Percentiles rank a stretch among this genome's conserved stretches.
Evolutionary conservation across 805 yeast genomes (phyloP).

Genomic region (Metschnikowia bowlesiae): DNA sequence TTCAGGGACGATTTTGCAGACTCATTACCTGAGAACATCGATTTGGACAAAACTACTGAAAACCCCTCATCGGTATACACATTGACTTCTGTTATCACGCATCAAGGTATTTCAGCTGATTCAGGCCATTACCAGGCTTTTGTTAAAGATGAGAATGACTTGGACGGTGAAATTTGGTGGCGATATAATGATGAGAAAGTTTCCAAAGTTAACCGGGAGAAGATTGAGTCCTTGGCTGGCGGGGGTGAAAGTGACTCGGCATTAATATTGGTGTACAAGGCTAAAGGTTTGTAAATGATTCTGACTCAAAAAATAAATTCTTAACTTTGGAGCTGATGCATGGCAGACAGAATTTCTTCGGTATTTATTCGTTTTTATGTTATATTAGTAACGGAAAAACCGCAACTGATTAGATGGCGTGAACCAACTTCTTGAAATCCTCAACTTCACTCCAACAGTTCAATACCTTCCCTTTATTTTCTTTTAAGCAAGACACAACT

Average conservation of each 20-base stretch:
- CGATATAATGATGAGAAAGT: conserved; percentile 93
- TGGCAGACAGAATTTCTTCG: background rate
- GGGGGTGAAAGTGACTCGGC: conserved; percentile 99
- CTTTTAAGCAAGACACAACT: conserved; percentile 57
- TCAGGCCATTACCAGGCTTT: conserved; percentile 96
- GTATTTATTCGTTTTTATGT: conserved; percentile 3
- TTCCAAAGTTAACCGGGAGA: conserved; percentile 68
- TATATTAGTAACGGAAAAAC: background rate
- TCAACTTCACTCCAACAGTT: conserved; percentile 82
- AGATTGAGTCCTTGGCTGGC: conserved; percentile 82
- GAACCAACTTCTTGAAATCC: conserved; percentile 57
- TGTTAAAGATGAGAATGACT: conserved; percentile 63
- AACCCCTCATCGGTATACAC: conserved; percentile 88
- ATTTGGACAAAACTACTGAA: conserved; percentile 47
- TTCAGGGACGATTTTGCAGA: conserved; percentile 46
- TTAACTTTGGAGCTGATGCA: background rate
- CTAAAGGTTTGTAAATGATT: conserved; percentile 51
- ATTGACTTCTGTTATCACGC: conserved; percentile 79
- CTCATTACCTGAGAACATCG: conserved; percentile 35
- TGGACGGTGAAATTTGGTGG: conserved; percentile 80
- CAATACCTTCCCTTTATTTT: conserved; percentile 60
- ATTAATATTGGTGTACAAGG: conserved; percentile 78
- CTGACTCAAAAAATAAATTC: background rate
- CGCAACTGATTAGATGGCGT: conserved; percentile 31
- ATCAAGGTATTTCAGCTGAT: conserved; percentile 93